Conservation (phyloP, 2,329 filamentous ascomycete species). For the Aureobasidium sp. region DNA sequence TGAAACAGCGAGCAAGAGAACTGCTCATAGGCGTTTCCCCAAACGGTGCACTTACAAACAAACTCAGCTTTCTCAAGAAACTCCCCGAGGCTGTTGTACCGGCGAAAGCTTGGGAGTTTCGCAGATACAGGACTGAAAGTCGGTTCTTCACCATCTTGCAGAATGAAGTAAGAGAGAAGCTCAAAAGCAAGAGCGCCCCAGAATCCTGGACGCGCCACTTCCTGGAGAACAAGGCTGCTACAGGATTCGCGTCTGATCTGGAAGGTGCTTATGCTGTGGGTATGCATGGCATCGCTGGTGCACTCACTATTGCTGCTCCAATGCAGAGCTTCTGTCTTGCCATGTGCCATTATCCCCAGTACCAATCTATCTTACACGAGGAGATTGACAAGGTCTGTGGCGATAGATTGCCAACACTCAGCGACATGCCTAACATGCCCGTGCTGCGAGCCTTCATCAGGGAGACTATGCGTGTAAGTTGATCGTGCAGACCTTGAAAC, state of each 20-base stretch:
- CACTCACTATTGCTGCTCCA: slow-evolving; percentile 37
- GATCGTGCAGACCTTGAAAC: not conserved
- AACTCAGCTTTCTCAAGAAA: slow-evolving; percentile 36
- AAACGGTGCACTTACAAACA: slow-evolving; percentile 37
- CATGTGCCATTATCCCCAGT: slow-evolving; percentile 37
- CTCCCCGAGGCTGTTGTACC: slow-evolving; percentile 35
- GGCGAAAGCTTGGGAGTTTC: slow-evolving; percentile 37
- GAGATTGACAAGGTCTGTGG: slow-evolving; percentile 51
- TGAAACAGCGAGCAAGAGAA: slow-evolving; percentile 39
- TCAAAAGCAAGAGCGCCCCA: slow-evolving; percentile 22
- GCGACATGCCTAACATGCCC: slow-evolving; percentile 44
- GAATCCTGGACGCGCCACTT: slow-evolving; percentile 37
- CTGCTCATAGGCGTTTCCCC: slow-evolving; percentile 38
- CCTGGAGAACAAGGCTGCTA: slow-evolving; percentile 30
- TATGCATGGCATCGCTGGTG: slow-evolving; percentile 40
- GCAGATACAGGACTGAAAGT: slow-evolving; percentile 34
- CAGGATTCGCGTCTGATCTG: slow-evolving; percentile 34
- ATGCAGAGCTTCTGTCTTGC: slow-evolving; percentile 41
- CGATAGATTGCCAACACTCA: slow-evolving; percentile 43
- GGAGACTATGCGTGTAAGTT: slow-evolving; percentile 31
- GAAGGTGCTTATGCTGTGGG: slow-evolving; percentile 39
- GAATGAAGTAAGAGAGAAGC: slow-evolving; percentile 30
- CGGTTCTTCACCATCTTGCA: slow-evolving; percentile 38
- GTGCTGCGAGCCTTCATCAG: slow-evolving; percentile 49
- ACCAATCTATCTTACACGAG: slow-evolving; percentile 38